phyloP scores from a whole-genome alignment of 208 protist genomes.

The Leishmania martiniquensis region DNA sequence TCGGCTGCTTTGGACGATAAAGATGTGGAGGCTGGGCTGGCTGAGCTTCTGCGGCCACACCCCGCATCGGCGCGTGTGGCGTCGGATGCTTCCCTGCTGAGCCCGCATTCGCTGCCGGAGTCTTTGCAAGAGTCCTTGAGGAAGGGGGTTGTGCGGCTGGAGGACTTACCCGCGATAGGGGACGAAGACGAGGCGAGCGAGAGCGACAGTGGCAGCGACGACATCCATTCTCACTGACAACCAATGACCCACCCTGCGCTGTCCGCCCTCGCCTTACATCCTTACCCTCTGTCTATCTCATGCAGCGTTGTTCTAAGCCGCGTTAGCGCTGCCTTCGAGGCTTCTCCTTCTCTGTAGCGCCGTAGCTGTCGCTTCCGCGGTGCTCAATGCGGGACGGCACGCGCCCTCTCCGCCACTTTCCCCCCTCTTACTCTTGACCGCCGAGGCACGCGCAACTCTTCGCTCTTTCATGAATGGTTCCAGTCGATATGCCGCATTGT shows the following conservation, averaged over 20 bases:
- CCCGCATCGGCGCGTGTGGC: background rate
- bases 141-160: constrained; percentile 26
- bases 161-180: constrained; percentile 24
- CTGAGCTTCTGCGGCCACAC: background rate
- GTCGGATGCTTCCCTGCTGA: constrained; percentile 25
- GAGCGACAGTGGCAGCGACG: constrained; percentile 6
- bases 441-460: background rate
- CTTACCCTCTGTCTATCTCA: constrained; percentile 1
- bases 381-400: background rate
- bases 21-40: constrained; percentile 11
- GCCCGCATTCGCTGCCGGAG: constrained; percentile 19
- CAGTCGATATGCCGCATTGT: background rate
- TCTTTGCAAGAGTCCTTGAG: constrained; percentile 23
- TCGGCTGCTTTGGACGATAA: background rate
- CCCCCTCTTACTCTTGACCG: background rate
- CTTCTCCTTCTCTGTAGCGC: background rate
- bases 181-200: constrained; percentile 3
- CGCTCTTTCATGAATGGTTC: background rate
- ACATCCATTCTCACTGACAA: too few relatives aligned
- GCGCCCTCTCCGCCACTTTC: background rate
- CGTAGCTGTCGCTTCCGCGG: background rate
- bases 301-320: background rate
- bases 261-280: too few relatives aligned
- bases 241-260: too few relatives aligned
- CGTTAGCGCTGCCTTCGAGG: too few relatives aligned